phyloP scores from a whole-genome alignment of 331 rosid genomes.

The Acacia concinna region DNA sequence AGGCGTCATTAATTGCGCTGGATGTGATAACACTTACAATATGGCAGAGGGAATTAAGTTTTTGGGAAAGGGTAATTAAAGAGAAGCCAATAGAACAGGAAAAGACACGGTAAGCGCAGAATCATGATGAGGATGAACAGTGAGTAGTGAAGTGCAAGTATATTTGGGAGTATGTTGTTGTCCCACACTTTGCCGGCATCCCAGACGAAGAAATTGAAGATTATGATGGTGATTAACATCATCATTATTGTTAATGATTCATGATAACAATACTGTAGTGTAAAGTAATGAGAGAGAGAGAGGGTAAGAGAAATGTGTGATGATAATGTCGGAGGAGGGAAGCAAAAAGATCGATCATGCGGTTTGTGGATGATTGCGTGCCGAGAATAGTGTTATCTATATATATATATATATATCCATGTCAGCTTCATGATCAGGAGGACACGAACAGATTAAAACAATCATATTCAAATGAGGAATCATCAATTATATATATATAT shows the following conservation, averaged over 20 bases:
- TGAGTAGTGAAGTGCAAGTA: slow-evolving; percentile 42
- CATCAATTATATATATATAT: no score
- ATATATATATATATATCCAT: background rate
- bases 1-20: background rate
- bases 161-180: slow-evolving; percentile 51
- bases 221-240: slow-evolving; percentile 41
- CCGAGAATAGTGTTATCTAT: slow-evolving; percentile 25
- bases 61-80: slow-evolving; percentile 18
- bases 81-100: slow-evolving; percentile 17
- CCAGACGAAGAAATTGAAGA: slow-evolving; percentile 45
- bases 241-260: slow-evolving; percentile 37
- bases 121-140: slow-evolving; percentile 27
- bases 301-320: slow-evolving; percentile 39
- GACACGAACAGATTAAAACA: background rate
- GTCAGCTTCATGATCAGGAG: slow-evolving; percentile 23
- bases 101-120: slow-evolving; percentile 10
- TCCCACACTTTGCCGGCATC: slow-evolving; percentile 53
- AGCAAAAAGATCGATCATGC: slow-evolving; percentile 35
- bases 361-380: slow-evolving; percentile 39
- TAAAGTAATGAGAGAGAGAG: background rate
- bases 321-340: slow-evolving; percentile 57
- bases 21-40: slow-evolving; percentile 5
- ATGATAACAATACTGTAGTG: background rate
- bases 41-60: background rate
- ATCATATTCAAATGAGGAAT: background rate